Percentiles rank a stretch among this genome's conserved stretches.
Evolutionary conservation across 495 filamentous ascomycete genomes (phyloP).

Genomic region (Penicillium odoratum): DNA sequence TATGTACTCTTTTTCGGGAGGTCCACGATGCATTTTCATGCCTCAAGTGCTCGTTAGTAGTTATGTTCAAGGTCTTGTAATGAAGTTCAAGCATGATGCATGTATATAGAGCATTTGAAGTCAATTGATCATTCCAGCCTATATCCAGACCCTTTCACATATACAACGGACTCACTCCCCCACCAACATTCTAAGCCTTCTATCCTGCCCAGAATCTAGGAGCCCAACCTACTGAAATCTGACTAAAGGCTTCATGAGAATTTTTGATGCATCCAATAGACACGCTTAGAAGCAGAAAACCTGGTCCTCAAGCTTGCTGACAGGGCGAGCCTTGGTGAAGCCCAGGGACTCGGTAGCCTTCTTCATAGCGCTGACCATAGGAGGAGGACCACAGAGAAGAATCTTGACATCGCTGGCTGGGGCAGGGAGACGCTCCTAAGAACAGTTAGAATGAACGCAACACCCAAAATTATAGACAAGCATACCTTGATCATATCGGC

Average conservation of each 20-base stretch:
- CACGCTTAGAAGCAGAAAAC: conserved; percentile 88
- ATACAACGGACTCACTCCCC: not conserved
- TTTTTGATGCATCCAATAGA: not conserved
- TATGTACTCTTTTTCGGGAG: not conserved
- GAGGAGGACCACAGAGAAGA: conserved; percentile 92
- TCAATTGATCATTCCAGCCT: not conserved
- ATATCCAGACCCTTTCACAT: not conserved
- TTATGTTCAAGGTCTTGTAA: too few relatives aligned
- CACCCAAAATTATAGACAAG: too few relatives aligned
- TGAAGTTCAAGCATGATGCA: too few relatives aligned
- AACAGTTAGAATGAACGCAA: too few relatives aligned
- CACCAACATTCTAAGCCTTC: not conserved
- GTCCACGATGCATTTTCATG: too few relatives aligned
- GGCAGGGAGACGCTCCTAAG: conserved; percentile 68
- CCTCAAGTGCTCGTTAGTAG: too few relatives aligned
- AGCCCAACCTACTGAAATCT: not conserved
- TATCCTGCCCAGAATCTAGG: not conserved
- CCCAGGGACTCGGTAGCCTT: conserved; percentile 87
- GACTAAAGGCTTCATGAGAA: not conserved
- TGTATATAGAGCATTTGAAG: too few relatives aligned
- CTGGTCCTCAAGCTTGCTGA: conserved; percentile 96
- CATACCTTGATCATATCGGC: conserved; percentile 82
- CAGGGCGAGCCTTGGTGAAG: conserved; percentile 85
- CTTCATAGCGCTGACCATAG: conserved; percentile 97
- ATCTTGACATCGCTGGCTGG: conserved; percentile 89